Conservation (phyloP, 177 flowering plant genomes). For the Vitis hybrid region DNA sequence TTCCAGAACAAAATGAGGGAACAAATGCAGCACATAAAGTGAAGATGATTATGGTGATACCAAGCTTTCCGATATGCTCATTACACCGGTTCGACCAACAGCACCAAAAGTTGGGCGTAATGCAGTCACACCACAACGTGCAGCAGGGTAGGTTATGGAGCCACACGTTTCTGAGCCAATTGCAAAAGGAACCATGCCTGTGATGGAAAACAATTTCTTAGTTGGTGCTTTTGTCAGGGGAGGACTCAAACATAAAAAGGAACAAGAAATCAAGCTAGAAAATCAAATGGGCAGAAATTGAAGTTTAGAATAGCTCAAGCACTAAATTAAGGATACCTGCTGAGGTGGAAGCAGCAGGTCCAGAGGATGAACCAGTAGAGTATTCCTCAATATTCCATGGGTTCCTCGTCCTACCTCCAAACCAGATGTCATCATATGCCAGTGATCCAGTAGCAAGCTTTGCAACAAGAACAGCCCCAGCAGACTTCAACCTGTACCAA, state of each 20-base stretch:
- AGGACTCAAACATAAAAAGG: neutral
- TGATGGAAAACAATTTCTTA: neutral
- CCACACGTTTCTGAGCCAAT: slow-evolving; percentile 97
- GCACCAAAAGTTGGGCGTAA: slow-evolving; percentile 88
- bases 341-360: slow-evolving; percentile 88
- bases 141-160: slow-evolving; percentile 82
- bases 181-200: slow-evolving; percentile 94
- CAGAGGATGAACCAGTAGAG: slow-evolving; percentile 93
- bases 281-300: neutral
- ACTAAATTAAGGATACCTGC: slow-evolving; percentile 56
- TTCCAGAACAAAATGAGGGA: neutral
- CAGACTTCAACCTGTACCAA: slow-evolving; percentile 63
- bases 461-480: slow-evolving; percentile 88
- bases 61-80: slow-evolving; percentile 95
- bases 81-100: slow-evolving; percentile 88
- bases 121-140: slow-evolving; percentile 93
- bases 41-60: slow-evolving; percentile 28
- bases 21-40: neutral
- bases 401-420: slow-evolving; percentile 93
- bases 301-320: neutral
- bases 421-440: slow-evolving; percentile 95
- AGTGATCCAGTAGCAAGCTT: slow-evolving; percentile 90
- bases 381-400: slow-evolving; percentile 96
- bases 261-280: neutral
- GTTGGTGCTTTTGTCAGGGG: neutral